Conservation (phyloP, 208 protist genomes). For the Leptomonas seymouri region DNA sequence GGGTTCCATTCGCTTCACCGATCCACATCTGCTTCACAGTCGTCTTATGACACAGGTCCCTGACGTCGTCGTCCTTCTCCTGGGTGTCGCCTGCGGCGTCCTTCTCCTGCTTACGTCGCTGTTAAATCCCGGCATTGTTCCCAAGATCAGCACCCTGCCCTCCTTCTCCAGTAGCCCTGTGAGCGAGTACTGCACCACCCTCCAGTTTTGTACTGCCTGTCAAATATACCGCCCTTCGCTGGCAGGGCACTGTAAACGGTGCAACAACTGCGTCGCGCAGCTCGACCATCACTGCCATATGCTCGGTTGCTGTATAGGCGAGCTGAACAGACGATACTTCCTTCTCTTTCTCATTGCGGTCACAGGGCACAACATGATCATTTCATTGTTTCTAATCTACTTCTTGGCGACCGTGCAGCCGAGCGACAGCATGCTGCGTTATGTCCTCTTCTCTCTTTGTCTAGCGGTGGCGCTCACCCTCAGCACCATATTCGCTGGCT, state of each 20-base stretch:
- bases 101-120: constrained; percentile 31
- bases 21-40: constrained; percentile 17
- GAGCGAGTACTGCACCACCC: constrained; percentile 34
- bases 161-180: constrained; percentile 13
- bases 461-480: constrained; percentile 15
- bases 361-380: constrained; percentile 10
- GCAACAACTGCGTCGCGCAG: constrained; percentile 38
- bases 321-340: constrained; percentile 37
- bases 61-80: constrained; percentile 17
- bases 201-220: constrained; percentile 31
- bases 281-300: constrained; percentile 37
- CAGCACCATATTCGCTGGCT: constrained; percentile 21
- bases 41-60: constrained; percentile 31
- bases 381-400: constrained; percentile 24
- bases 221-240: constrained; percentile 34
- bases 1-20: constrained; percentile 35
- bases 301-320: constrained; percentile 38
- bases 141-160: constrained; percentile 18
- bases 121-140: constrained; percentile 32
- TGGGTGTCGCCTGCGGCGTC: constrained; percentile 10
- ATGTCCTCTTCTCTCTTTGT: constrained; percentile 22
- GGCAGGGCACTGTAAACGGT: constrained; percentile 32
- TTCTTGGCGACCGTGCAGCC: constrained; percentile 22
- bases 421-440: constrained; percentile 16
- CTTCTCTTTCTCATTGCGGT: constrained; percentile 28